Evolutionary conservation across 1,284 basidiomycete genomes (phyloP).

Genomic region (Amylostereum chailletii): DNA sequence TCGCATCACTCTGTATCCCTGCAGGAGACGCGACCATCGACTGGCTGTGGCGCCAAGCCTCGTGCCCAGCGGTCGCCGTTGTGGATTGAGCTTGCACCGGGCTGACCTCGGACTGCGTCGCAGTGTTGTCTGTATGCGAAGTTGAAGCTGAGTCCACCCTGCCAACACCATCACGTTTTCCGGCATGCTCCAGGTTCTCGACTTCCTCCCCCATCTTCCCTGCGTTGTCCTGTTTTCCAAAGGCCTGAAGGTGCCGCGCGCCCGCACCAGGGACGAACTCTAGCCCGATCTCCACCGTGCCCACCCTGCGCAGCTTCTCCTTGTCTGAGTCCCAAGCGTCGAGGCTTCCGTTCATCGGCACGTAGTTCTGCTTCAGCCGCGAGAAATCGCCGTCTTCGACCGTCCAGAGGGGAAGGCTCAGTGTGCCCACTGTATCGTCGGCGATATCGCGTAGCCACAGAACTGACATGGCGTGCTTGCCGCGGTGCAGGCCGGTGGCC

Average conservation of each 20-base stretch:
- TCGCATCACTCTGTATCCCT: background rate
- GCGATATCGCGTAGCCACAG: slow-evolving; percentile 53
- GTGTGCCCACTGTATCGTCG: slow-evolving; percentile 30
- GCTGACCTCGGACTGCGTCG: background rate
- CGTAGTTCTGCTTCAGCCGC: slow-evolving; percentile 46
- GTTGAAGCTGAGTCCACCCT: background rate
- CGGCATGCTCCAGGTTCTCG: background rate
- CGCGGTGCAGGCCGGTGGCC: slow-evolving; percentile 26
- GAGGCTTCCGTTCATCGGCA: slow-evolving; percentile 45
- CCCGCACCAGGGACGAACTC: slow-evolving; percentile 21
- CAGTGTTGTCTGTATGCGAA: background rate
- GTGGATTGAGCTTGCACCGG: background rate
- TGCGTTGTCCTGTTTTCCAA: background rate
- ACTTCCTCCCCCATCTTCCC: background rate
- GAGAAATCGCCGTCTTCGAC: slow-evolving; percentile 26
- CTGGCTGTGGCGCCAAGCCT: background rate
- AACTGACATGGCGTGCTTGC: slow-evolving; percentile 47
- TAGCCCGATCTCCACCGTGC: slow-evolving; percentile 18
- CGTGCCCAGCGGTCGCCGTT: background rate
- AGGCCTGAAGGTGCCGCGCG: slow-evolving; percentile 16
- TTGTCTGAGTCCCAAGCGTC: slow-evolving; percentile 36
- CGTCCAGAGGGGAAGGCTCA: slow-evolving; percentile 30
- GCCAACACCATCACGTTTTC: slow-evolving; percentile 16
- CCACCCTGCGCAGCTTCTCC: slow-evolving; percentile 31
- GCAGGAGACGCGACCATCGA: background rate